Base-by-base conservation (phyloP, 2,329 filamentous ascomycete genomes). In the Paramyrothecium roridum region DNA sequence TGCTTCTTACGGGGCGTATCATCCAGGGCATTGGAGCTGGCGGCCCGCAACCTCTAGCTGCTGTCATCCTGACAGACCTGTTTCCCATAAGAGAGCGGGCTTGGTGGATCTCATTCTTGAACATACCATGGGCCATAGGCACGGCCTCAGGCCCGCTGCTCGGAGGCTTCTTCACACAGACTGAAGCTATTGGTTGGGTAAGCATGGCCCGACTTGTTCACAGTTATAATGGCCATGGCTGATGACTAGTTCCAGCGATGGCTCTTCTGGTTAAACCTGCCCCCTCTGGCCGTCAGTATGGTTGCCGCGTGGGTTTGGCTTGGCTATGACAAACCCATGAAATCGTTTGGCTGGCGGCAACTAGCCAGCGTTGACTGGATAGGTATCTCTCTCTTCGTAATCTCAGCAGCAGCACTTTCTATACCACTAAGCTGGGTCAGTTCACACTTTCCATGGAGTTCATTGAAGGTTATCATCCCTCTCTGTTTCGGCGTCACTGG, bases 331-430 rank as follows among this genome's bases (percentile, higher is more conserved):
- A 50, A 53, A 48, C 52, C 55, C 30, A 16, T 26, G 17, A 50
- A 55, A 2, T 52, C 52, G 1, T 52, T 55, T 6, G n/a, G 37
- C 22, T 23, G 49, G 19, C 26, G 30, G 11, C 53, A 59, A 3
- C 52, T 65, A 30, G 56, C 54, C 19, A 43, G 54, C 3, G 79
- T 90, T 22, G 87, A 90, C 64, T 90, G 82, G 78, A 53, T 83
- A 33, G 87, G 88, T 2, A 79, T 81, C 4, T 59, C 80, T 1
- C 63, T 90, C 3, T 89, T 90, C 64, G 64, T 67, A 11, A 20
- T 59, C 23, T 59, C 58, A 6, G 55, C 58, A 2, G 51, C 61
- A 33, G 52, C 53, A 2, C 47, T 65, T 7, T 55, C 66, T 4
- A 33, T 64, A 50, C 55, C 60, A 37, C 34, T 63, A 43, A 58